Base-by-base conservation (phyloP, 2,329 filamentous ascomycete genomes). In the Seiridium unicorne region DNA sequence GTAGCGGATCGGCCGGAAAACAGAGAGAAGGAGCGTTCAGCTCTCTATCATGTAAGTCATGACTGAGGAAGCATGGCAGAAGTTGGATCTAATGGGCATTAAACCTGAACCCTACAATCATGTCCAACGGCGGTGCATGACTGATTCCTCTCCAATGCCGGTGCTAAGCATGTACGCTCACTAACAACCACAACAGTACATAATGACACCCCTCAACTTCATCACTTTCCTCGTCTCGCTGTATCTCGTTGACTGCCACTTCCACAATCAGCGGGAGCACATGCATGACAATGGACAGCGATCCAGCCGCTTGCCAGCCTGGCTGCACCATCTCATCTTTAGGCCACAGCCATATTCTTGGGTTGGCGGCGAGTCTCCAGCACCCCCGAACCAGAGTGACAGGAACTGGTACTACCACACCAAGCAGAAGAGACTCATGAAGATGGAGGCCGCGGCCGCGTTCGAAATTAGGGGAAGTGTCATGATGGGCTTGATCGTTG, bases 141-240 rank as follows among this genome's bases (percentile, higher is more conserved):
- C 18, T 26, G 18, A 26, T 26, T 26, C 18, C 18, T 26, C 18
- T 26, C 18, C 18, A 26, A 26, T 26, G 18, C 18, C 18, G 18
- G 18, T 26, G 18, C 18, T 26, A 26, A 26, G 5, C 10, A 36
- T 40, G 4, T n/a, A 10, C 36, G 38, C 34, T 10, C 31, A 60
- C 36, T 60, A 55, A 36, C 55, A n/a, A 38, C 10, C 3, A 18
- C 42, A 11, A 10, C 60, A 83, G 79, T 58, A 78, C 26, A 65
- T 90, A 65, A 78, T 89, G 74, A 88, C 86, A 0, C 87, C 89
- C 6, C 65, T 90, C 62, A 79, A 86, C 64, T 84, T 90, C 70
- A 76, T 85, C 55, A 83, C 85, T 31, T 90, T 90, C 73, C 71
- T 91, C 47, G 51, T 90, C 64, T 90, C 88, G 2, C 82, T 91